Evolutionary conservation across 2,329 filamentous ascomycete species (phyloP), one percentile per base, ranked within the genome.

Genomic region (Zopfia rhizophila): DNA sequence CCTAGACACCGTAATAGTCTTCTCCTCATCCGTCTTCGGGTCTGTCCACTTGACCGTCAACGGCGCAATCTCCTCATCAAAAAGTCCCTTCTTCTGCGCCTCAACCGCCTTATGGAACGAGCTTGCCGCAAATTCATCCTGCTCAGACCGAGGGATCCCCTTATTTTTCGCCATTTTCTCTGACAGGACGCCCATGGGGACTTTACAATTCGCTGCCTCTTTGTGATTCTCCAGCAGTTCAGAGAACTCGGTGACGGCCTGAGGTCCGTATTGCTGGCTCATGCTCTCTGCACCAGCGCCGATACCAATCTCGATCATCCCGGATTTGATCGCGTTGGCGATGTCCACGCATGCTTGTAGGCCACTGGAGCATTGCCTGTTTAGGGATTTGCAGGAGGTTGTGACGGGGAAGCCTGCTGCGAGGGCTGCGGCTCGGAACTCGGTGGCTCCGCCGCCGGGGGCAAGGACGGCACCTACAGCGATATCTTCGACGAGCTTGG

Each of bases 231-330:
- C 90, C 55, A 97, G 85, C 40, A 90, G 82, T 37, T 96, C 90
- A 21, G 90, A 94, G 82, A 97, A 97, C 75, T 97, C 94, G 52
- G 87, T 84, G 12, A 97, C 93, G 51, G 94, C 94, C 31, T 79
- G 81, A 17, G 93, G 92, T 23, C 93, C 94, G 72, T 97, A 97
- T 69, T 97, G 89, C 46, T 82, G 81, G 66, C 85, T 90, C 94
- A 99, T 99, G 80, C 89, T 94, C 84, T 99, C 94, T 17, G 96
- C 91, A 66, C 94, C 94, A 14, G 92, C 92, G 59, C 93, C 94
- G 60, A 97, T 85, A 61, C 94, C 94, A 53, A 97, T 77, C 58
- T 97, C 93, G 67, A 97, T 97, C 89, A 96, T 96, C 64, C 92
- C 94, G 4, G 85, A 72, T 67, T 84, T 85, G 76, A 99, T 95